Percentiles rank a stretch among this genome's conserved stretches.
Evolutionary conservation across 208 protist genomes (phyloP).

Genomic region (Trypanosoma conorhini): DNA sequence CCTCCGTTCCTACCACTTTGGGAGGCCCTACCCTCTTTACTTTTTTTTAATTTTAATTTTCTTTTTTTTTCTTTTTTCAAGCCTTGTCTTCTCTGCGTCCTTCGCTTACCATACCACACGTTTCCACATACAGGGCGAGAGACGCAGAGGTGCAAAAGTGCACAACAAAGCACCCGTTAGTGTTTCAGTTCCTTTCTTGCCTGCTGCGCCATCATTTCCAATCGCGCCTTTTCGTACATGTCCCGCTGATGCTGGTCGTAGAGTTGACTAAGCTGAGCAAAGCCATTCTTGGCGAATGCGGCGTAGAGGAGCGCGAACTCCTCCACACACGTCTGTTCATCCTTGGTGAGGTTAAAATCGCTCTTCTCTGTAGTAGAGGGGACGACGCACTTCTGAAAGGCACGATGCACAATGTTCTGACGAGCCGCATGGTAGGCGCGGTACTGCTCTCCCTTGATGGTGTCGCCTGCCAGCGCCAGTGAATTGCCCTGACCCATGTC

Average conservation of each 20-base stretch:
- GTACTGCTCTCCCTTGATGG: constrained; percentile 72
- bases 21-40: not conserved
- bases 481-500: constrained; percentile 75
- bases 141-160: not conserved
- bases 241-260: constrained; percentile 80
- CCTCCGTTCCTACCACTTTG: not conserved
- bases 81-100: no score
- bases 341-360: constrained; percentile 35
- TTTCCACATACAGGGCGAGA: not conserved
- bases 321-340: constrained; percentile 77
- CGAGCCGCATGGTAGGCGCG: constrained; percentile 59
- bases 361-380: constrained; percentile 52
- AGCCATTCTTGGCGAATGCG: constrained; percentile 56
- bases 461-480: constrained; percentile 56
- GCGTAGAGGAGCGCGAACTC: constrained; percentile 84
- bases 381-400: constrained; percentile 80
- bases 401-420: constrained; percentile 56
- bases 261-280: constrained; percentile 62
- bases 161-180: constrained; percentile 18
- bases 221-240: constrained; percentile 57
- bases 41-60: no score
- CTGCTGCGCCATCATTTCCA: constrained; percentile 66
- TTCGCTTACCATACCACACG: not conserved
- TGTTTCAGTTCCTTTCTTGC: constrained; percentile 63
- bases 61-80: constrained; percentile 5